Evolutionary conservation across 768 basidiomycete species (phyloP).

Genomic region (Trametes punicea): DNA sequence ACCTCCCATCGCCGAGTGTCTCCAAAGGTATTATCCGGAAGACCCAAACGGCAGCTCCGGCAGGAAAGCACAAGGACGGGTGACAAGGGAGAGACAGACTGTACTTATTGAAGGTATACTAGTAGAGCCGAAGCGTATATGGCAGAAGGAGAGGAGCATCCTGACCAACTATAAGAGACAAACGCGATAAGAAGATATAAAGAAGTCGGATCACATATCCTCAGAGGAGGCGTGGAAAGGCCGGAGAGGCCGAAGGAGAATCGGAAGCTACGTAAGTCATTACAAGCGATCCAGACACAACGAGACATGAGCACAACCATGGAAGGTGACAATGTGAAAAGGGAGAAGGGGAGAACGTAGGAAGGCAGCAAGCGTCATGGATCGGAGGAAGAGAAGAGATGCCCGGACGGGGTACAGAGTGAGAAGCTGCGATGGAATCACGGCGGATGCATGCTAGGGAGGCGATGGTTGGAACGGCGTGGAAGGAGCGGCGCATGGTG

Average conservation of each 20-base stretch:
- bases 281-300: slow-evolving; percentile 20
- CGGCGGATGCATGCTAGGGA: slow-evolving; percentile 10
- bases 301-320: slow-evolving; percentile 23
- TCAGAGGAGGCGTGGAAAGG: not conserved
- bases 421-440: not conserved
- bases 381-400: slow-evolving; percentile 1
- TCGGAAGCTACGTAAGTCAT: slow-evolving; percentile 3
- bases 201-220: slow-evolving; percentile 1
- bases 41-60: too few species aligned
- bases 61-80: too few species aligned
- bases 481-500: slow-evolving; percentile 18
- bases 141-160: slow-evolving; percentile 17
- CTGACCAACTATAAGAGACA: slow-evolving; percentile 7
- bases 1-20: not conserved
- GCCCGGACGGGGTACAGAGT: not conserved
- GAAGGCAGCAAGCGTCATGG: slow-evolving; percentile 13
- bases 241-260: not conserved
- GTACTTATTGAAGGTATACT: slow-evolving; percentile 11
- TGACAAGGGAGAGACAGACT: slow-evolving; percentile 7
- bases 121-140: slow-evolving; percentile 12
- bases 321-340: slow-evolving; percentile 1
- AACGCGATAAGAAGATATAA: not conserved
- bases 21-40: too few species aligned
- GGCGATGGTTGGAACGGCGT: slow-evolving; percentile 5
- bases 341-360: not conserved